Evolutionary conservation across 179 eudicot genomes (phyloP), one percentile per base, ranked within the genome.

Genomic region (Sideroxylon spinosum): DNA sequence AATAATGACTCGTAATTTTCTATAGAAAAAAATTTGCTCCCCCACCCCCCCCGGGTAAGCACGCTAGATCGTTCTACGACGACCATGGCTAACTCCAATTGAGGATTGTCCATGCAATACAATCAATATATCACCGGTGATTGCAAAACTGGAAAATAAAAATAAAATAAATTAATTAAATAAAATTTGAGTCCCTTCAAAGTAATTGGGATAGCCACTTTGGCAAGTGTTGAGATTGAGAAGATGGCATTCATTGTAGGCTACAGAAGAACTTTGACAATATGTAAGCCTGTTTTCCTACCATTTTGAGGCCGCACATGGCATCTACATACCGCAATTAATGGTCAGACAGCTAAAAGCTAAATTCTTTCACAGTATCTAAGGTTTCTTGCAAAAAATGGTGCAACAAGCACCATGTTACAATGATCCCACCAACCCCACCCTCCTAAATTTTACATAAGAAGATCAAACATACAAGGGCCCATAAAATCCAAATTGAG

Each of bases 401-500:
- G 69, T 48, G 25, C 28, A 44, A 13, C n/a, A 61, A 7, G n/a
- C 62, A 26, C 26, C 23, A 25, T 25, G 50, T 14, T 22, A 20
- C 25, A 70, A 13, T 23, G 22, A 32, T n/a, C n/a, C 48, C 59
- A 68, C 8, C 19, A 46, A 37, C 66, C 48, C 69, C 28, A 37
- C 37, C 22, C 17, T 22, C 62, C 46, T 52, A 25, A 65, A 76
- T 66, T 52, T 52, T 13, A 52, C 48, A 60, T 26, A 69, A 66
- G 26, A 53, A 68, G 65, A 57, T 23, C 23, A 59, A 60, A 71
- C 50, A 44, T 16, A 71, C 0, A 17, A 13, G 66, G 80, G 20
- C 75, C 75, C 67, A 56, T 68, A 44, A n/a, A 37, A 57, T 48
- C 73, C 28, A 64, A 23, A 37, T 50, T 76, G 9, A 62, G 56